A percentile compares a stretch with the other conserved stretches of the same genome.
Evolutionary conservation across 1,284 basidiomycete species (phyloP).

Genomic region (Microbotryum saponariae): DNA sequence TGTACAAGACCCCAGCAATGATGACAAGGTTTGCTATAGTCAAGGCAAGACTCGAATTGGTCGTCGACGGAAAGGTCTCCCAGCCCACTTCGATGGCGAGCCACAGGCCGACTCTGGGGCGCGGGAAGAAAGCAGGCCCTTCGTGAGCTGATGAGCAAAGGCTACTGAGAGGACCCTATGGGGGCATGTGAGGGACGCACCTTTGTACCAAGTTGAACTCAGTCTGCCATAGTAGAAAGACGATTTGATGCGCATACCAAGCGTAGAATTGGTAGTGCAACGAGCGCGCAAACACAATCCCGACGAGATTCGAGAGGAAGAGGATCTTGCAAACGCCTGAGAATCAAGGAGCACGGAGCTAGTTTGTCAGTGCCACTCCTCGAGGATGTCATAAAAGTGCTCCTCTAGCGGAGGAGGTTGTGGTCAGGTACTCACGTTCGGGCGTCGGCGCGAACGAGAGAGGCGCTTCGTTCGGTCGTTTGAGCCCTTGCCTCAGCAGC

Average conservation of each 20-base stretch:
- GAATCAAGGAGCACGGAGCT: too few species aligned
- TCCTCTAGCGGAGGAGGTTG: too few species aligned
- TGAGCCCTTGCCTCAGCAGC: conserved; percentile 55
- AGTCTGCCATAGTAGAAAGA: conserved; percentile 71
- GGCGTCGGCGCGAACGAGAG: not conserved
- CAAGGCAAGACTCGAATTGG: conserved; percentile 58
- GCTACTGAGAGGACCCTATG: not conserved
- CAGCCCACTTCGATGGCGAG: conserved; percentile 71
- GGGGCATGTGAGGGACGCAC: conserved; percentile 45
- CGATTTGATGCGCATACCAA: conserved; percentile 94
- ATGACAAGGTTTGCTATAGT: conserved; percentile 54
- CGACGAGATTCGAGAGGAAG: conserved; percentile 86
- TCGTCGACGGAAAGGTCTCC: conserved; percentile 77
- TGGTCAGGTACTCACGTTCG: conserved; percentile 3
- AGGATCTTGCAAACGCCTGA: conserved; percentile 72
- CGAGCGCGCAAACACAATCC: conserved; percentile 86
- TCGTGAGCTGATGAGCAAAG: conserved; percentile 5
- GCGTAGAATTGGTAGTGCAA: conserved; percentile 98
- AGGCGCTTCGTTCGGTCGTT: conserved; percentile 43
- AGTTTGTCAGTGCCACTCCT: too few species aligned
- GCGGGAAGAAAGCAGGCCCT: conserved; percentile 7
- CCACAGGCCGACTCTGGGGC: conserved; percentile 55
- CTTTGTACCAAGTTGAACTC: conserved; percentile 51
- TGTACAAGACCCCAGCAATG: conserved; percentile 39
- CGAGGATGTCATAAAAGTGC: too few species aligned